phyloP scores from a whole-genome alignment of 164 flowering plant genomes.

The Liquidambar formosana region DNA sequence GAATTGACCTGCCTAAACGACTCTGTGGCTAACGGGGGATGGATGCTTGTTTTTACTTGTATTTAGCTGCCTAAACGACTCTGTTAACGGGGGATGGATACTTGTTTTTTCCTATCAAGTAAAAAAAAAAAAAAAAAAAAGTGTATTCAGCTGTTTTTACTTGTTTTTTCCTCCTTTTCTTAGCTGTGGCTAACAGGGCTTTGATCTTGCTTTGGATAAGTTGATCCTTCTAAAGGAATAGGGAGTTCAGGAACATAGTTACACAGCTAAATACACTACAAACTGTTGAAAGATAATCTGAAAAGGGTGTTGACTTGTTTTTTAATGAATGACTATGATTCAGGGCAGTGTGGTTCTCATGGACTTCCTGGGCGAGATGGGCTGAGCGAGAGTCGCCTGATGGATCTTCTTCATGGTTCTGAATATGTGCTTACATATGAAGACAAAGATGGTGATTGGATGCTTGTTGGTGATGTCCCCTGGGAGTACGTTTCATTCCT shows the following conservation, averaged over 20 bases:
- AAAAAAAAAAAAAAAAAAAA: too few relatives aligned
- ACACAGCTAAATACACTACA: not conserved
- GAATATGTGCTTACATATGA: constrained; percentile 59
- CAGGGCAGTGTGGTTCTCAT: constrained; percentile 42
- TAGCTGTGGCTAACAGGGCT: not conserved
- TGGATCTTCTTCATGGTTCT: constrained; percentile 46
- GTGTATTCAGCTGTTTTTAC: too few relatives aligned
- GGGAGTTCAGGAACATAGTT: not conserved
- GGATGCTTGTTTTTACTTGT: too few relatives aligned
- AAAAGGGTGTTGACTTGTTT: constrained; percentile 9
- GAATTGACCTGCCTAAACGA: too few relatives aligned
- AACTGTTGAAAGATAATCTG: not conserved
- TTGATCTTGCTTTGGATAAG: not conserved
- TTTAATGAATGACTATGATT: constrained; percentile 12
- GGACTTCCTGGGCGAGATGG: constrained; percentile 40
- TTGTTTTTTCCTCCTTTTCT: not conserved
- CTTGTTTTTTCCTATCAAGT: too few relatives aligned
- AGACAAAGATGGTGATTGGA: constrained; percentile 73
- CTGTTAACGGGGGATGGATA: too few relatives aligned
- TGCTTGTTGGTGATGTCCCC: constrained; percentile 74
- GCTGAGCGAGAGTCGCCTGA: constrained; percentile 34
- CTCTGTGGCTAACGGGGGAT: too few relatives aligned
- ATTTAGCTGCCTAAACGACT: too few relatives aligned
- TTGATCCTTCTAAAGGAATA: not conserved
- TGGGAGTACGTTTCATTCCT: constrained; percentile 49